A percentile compares a stretch with the other conserved stretches of the same genome.
Evolutionary conservation across 2,329 filamentous ascomycete genomes (phyloP).

Genomic region (Stromatinia cepivora): DNA sequence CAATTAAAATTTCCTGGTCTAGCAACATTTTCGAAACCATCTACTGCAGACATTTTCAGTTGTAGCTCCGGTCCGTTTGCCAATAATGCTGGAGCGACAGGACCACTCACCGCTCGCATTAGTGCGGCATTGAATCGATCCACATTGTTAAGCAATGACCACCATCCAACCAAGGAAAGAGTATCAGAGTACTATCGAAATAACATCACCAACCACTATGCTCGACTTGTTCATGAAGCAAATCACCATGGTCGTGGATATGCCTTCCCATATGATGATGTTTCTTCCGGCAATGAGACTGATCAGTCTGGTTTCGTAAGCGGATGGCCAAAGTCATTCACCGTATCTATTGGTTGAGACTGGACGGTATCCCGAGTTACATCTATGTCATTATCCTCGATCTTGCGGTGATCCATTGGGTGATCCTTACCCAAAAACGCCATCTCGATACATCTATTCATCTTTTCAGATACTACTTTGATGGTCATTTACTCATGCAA

Average conservation of each 20-base stretch:
- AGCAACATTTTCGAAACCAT: slow-evolving; percentile 57
- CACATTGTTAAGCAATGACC: slow-evolving; percentile 41
- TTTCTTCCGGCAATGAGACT: slow-evolving; percentile 54
- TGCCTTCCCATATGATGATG: slow-evolving; percentile 68
- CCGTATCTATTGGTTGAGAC: slow-evolving; percentile 18
- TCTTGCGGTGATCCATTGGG: too few species aligned
- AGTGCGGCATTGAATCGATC: slow-evolving; percentile 36
- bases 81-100: slow-evolving; percentile 32
- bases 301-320: slow-evolving; percentile 60
- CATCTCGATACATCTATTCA: not conserved
- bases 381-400: not conserved
- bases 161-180: slow-evolving; percentile 51
- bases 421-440: not conserved
- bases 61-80: slow-evolving; percentile 65
- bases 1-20: slow-evolving; percentile 44
- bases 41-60: slow-evolving; percentile 63
- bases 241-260: slow-evolving; percentile 63
- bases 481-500: not conserved
- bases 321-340: slow-evolving; percentile 21
- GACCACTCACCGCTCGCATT: slow-evolving; percentile 32
- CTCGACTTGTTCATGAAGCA: slow-evolving; percentile 59
- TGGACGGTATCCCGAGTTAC: not conserved
- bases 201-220: slow-evolving; percentile 62
- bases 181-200: slow-evolving; percentile 56
- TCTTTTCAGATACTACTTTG: not conserved